Conservation (phyloP, 768 basidiomycete species). For the Mycena metata region DNA sequence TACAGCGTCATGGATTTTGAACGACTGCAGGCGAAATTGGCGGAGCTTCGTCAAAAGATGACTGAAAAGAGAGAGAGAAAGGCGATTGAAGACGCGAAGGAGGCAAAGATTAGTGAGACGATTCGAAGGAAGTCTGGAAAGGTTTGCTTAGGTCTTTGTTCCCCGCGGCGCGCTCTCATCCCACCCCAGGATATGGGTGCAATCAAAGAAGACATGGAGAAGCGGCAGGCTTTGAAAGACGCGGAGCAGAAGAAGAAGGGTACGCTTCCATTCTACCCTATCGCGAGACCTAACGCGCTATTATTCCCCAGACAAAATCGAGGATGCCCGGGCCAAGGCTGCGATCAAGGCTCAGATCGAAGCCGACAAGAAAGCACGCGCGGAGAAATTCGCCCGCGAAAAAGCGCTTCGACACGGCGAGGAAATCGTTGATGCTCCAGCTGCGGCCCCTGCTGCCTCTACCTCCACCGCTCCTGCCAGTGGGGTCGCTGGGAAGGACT, state of each 20-base stretch:
- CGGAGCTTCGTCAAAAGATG: slow-evolving; percentile 85
- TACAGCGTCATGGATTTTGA: too few species aligned
- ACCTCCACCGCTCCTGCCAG: slow-evolving; percentile 53
- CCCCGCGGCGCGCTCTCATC: not conserved
- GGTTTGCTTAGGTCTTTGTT: slow-evolving; percentile 51
- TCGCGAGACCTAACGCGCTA: not conserved
- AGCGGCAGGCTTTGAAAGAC: slow-evolving; percentile 87
- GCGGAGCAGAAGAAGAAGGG: slow-evolving; percentile 86
- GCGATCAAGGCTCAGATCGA: slow-evolving; percentile 95
- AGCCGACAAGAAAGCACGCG: slow-evolving; percentile 90
- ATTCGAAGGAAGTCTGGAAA: slow-evolving; percentile 90
- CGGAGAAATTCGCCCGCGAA: slow-evolving; percentile 89
- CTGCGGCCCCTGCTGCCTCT: slow-evolving; percentile 50
- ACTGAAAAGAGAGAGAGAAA: slow-evolving; percentile 82
- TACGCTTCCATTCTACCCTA: slow-evolving; percentile 46
- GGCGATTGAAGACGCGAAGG: slow-evolving; percentile 79
- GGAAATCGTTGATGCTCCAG: slow-evolving; percentile 52
- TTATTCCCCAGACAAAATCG: slow-evolving; percentile 81
- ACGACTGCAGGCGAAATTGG: slow-evolving; percentile 54
- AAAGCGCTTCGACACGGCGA: slow-evolving; percentile 91
- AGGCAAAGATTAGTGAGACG: slow-evolving; percentile 79
- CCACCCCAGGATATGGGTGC: slow-evolving; percentile 72
- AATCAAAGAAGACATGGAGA: slow-evolving; percentile 80
- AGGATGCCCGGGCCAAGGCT: slow-evolving; percentile 87
- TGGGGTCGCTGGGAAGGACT: slow-evolving; percentile 76